Evolutionary conservation across 352 stramenopile genomes (phyloP), one percentile per base, ranked within the genome.

Genomic region (Pythium sukuiense): DNA sequence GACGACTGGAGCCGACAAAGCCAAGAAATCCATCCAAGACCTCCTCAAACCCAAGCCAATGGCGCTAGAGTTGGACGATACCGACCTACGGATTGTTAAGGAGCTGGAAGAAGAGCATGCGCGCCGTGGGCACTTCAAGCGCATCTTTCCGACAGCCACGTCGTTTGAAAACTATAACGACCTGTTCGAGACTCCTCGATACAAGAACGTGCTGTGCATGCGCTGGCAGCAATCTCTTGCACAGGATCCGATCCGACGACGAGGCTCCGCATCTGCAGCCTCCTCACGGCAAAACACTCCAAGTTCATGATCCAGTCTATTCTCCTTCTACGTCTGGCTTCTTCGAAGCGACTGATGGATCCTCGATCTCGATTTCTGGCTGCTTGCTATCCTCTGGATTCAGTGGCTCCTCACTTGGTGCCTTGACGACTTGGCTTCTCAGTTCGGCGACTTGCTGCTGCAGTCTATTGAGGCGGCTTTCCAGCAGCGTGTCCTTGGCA

Each of bases 101-200:
- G 69, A 79, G 2, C 79, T 93, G 67, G 76, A 91, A 52, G 83
- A 89, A 70, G 85, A 95, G 41, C 64, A 84, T 7, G 69, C 77
- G 1, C 79, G 87, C 9, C 65, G 70, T 2, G 85, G 83, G 3
- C 80, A 95, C 55, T 95, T 95, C 59, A 74, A 78, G 54, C 76
- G 85, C 0, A 88, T 95, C 41, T 95, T 92, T 55, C 87, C 87
- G 2, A 91, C 77, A 4, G 3, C 74, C 0, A 57, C 80, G 11
- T 81, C 84, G 3, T 84, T 80, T 46, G 72, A 81, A n/a, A 72
- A 54, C 37, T 90, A 92, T 46, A 63, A 74, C 3, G 49, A 65
- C 2, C 64, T 90, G 30, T 90, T 93, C 45, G 81, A 91, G 55
- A 80, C 69, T 0, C 60, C 61, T 13, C 72, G 84, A 0, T 85